Evolutionary conservation across 352 stramenopile species (phyloP).

Genomic region (Phytophthora quininea): DNA sequence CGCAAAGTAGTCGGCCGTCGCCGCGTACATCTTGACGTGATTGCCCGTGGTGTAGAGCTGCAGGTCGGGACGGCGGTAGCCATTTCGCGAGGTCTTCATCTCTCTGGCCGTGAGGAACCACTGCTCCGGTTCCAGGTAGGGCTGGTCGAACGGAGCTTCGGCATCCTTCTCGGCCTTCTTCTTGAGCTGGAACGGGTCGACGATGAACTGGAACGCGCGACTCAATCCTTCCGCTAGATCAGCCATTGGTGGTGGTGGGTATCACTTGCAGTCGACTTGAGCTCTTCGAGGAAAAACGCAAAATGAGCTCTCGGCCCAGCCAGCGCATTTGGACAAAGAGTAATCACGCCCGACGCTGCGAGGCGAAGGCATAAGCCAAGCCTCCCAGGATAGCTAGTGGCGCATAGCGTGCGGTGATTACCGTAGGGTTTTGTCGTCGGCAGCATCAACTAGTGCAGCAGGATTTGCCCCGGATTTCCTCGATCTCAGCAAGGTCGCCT

Average conservation of each 20-base stretch:
- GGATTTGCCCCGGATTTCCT: no score
- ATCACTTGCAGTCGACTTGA: neutral
- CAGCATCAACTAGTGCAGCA: no score
- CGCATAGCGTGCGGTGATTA: no score
- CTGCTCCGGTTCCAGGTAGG: slow-evolving; percentile 33
- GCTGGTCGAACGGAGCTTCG: slow-evolving; percentile 31
- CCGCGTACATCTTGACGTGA: slow-evolving; percentile 41
- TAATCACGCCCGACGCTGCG: neutral
- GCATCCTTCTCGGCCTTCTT: slow-evolving; percentile 30
- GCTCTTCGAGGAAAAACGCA: no score
- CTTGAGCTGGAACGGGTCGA: slow-evolving; percentile 39
- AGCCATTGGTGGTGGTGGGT: neutral
- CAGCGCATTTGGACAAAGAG: neutral
- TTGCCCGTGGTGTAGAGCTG: slow-evolving; percentile 45
- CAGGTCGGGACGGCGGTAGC: slow-evolving; percentile 34
- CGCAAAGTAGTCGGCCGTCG: slow-evolving; percentile 44
- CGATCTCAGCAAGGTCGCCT: no score
- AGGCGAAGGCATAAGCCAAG: no score
- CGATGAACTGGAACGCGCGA: slow-evolving; percentile 38
- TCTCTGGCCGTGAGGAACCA: slow-evolving; percentile 62
- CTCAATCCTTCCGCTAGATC: slow-evolving; percentile 18
- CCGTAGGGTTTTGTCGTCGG: no score
- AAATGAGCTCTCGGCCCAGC: neutral
- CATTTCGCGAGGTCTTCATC: slow-evolving; percentile 44
- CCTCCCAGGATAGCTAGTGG: no score